These are phyloP conservation scores for Kandelia obovata DNA, from an alignment of 345 rosid genomes.

Conservation along the genomic window DNA sequence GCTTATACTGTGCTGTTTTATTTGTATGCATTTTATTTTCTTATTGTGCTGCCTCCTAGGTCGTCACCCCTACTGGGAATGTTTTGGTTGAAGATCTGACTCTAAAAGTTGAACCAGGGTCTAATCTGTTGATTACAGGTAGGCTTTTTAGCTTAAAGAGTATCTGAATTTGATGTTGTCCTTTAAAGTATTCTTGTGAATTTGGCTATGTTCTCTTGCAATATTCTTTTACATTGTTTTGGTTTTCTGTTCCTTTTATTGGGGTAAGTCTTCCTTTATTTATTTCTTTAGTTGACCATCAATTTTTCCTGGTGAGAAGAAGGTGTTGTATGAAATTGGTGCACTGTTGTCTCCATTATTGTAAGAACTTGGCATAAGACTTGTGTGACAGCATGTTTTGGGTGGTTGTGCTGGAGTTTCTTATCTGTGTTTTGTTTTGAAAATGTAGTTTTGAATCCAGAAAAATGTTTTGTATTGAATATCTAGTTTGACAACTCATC, in stretches of 20 bases:
- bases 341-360: neutral
- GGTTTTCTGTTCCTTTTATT: neutral
- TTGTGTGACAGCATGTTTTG: neutral
- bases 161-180: neutral
- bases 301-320: neutral
- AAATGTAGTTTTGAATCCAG: neutral
- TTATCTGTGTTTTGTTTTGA: neutral
- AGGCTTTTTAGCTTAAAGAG: slow-evolving; percentile 15
- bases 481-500: too few relatives aligned
- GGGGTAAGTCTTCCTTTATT: too few relatives aligned
- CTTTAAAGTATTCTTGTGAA: neutral
- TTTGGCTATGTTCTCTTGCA: neutral
- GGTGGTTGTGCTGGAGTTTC: neutral
- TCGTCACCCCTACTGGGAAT: slow-evolving; percentile 94
- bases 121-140: slow-evolving; percentile 99
- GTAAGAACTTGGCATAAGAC: neutral
- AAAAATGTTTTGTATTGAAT: neutral
- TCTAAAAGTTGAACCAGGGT: slow-evolving; percentile 83
- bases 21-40: slow-evolving; percentile 12
- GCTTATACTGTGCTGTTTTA: neutral
- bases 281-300: neutral
- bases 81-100: slow-evolving; percentile 90
- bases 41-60: slow-evolving; percentile 46
- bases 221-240: neutral
- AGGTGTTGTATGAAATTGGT: neutral